Evolutionary conservation across 2,329 filamentous ascomycete species (phyloP).

Genomic region (Ophiostoma fasciatum): DNA sequence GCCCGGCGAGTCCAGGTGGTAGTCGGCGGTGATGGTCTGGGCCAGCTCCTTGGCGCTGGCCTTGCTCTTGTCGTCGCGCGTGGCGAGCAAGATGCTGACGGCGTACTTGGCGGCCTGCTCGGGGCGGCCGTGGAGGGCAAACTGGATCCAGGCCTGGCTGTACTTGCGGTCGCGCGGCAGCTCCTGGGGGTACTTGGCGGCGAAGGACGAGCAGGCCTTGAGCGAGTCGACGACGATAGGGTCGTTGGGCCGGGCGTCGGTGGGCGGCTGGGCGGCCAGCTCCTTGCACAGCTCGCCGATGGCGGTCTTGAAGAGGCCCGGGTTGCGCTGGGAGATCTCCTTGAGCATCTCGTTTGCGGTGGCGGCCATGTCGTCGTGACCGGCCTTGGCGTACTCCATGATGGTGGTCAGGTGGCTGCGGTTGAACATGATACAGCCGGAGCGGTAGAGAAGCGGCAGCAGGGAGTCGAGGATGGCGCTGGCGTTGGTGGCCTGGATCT

Average conservation of each 20-base stretch:
- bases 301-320: slow-evolving; percentile 83
- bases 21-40: slow-evolving; percentile 58
- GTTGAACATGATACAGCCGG: slow-evolving; percentile 79
- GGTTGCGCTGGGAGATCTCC: slow-evolving; percentile 80
- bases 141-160: slow-evolving; percentile 63
- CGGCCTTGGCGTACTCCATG: slow-evolving; percentile 71
- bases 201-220: slow-evolving; percentile 87
- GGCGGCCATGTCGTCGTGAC: slow-evolving; percentile 61
- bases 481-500: slow-evolving; percentile 53
- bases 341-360: slow-evolving; percentile 81
- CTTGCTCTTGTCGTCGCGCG: slow-evolving; percentile 55
- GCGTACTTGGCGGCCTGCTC: slow-evolving; percentile 84
- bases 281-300: slow-evolving; percentile 83
- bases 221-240: slow-evolving; percentile 71
- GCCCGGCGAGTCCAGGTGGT: slow-evolving; percentile 55
- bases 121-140: slow-evolving; percentile 69
- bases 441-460: slow-evolving; percentile 67
- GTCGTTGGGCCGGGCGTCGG: slow-evolving; percentile 51
- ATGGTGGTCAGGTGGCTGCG: slow-evolving; percentile 85
- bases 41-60: slow-evolving; percentile 77
- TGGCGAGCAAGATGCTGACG: slow-evolving; percentile 73
- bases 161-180: slow-evolving; percentile 72
- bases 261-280: slow-evolving; percentile 67
- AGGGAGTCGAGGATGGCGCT: slow-evolving; percentile 63
- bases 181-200: slow-evolving; percentile 70